A percentile compares a stretch with the other conserved stretches of the same genome.
phyloP scores from a whole-genome alignment of 2,329 filamentous ascomycete genomes.

The Madurella mycetomatis region DNA sequence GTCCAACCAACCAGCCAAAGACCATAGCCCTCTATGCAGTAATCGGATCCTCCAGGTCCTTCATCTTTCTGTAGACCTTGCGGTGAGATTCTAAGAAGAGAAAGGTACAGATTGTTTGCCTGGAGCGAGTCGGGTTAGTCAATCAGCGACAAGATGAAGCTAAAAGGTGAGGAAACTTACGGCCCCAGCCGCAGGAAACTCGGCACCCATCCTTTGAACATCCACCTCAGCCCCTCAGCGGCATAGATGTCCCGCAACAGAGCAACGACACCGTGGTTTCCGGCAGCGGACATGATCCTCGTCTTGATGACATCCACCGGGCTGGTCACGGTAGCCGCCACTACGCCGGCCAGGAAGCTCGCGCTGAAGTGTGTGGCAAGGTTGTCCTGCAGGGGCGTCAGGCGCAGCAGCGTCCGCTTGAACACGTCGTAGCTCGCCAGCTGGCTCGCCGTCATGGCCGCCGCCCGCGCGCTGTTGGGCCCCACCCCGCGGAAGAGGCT shows the following conservation, averaged over 20 bases:
- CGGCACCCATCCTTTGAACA: slow-evolving; percentile 90
- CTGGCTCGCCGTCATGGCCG: slow-evolving; percentile 84
- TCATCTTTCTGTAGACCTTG: slow-evolving; percentile 62
- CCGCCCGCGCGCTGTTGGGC: slow-evolving; percentile 75
- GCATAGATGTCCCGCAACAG: slow-evolving; percentile 64
- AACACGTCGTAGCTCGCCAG: slow-evolving; percentile 81
- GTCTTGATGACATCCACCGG: slow-evolving; percentile 90
- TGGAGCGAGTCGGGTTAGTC: slow-evolving; percentile 27
- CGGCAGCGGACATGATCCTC: slow-evolving; percentile 67
- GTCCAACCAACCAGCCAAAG: slow-evolving; percentile 24
- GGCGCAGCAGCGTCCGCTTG: slow-evolving; percentile 63
- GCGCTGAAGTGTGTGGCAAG: slow-evolving; percentile 75
- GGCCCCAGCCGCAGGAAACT: slow-evolving; percentile 62
- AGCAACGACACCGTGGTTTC: slow-evolving; percentile 46
- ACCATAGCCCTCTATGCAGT: slow-evolving; percentile 21
- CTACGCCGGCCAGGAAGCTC: slow-evolving; percentile 72
- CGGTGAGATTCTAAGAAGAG: slow-evolving; percentile 84
- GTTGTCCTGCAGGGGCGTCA: slow-evolving; percentile 64
- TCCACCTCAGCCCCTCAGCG: slow-evolving; percentile 71
- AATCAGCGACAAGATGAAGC: neutral
- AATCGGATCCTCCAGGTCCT: slow-evolving; percentile 36
- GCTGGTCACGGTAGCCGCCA: slow-evolving; percentile 78
- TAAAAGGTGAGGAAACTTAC: slow-evolving; percentile 38
- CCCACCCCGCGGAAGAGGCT: slow-evolving; percentile 81
- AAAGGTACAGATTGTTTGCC: slow-evolving; percentile 83